These are phyloP conservation scores for Tuber calosporum DNA, from an alignment of 495 filamentous ascomycete genomes.

Conservation along the genomic window DNA sequence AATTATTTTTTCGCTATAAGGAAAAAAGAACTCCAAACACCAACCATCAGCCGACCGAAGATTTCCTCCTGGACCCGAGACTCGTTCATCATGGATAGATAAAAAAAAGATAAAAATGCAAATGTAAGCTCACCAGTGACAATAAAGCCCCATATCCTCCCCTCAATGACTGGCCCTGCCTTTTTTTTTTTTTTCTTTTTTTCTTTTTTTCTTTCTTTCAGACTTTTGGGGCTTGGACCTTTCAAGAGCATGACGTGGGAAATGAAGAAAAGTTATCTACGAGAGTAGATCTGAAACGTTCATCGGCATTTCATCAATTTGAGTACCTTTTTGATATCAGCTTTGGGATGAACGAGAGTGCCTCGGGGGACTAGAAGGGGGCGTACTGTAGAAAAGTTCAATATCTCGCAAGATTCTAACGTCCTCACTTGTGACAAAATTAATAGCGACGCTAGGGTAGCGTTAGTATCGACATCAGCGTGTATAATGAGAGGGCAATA, in stretches of 20 bases:
- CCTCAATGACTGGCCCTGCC: conserved; percentile 5
- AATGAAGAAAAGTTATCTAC: conserved; percentile 18
- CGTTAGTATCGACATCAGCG: background rate
- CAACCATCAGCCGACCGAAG: conserved; percentile 2
- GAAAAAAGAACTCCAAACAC: conserved; percentile 3
- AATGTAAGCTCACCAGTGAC: conserved; percentile 19
- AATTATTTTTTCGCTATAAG: background rate
- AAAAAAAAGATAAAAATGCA: background rate
- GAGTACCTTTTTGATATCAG: conserved; percentile 57
- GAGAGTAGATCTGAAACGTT: conserved; percentile 66
- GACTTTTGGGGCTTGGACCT: background rate
- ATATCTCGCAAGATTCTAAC: conserved; percentile 97
- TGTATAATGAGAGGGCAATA: background rate
- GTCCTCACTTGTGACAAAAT: conserved; percentile 97
- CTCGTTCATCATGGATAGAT: background rate
- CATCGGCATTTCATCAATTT: conserved; percentile 99
- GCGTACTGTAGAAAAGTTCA: conserved; percentile 64
- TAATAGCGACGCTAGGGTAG: conserved; percentile 74
- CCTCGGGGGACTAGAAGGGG: background rate
- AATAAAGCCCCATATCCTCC: conserved; percentile 37
- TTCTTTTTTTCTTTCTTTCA: conserved; percentile 3
- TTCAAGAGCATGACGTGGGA: conserved; percentile 2
- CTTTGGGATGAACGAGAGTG: background rate
- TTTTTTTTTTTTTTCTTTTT: conserved; percentile 14
- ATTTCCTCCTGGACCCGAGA: background rate